Conservation (phyloP, 2,329 filamentous ascomycete genomes). For the Diplodia sapinea region DNA sequence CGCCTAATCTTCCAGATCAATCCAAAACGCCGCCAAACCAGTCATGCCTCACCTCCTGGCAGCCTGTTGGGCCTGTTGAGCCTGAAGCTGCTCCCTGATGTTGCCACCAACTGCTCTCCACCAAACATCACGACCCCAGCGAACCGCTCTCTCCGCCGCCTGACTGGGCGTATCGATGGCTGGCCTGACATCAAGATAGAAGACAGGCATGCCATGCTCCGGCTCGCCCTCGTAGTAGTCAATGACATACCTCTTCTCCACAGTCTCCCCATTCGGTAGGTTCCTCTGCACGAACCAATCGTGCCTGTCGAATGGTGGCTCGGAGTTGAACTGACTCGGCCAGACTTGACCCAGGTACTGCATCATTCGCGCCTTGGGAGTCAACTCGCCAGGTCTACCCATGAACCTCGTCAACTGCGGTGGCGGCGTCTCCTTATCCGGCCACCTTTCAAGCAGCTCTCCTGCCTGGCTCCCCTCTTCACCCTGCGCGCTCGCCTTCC, state of each 20-base stretch:
- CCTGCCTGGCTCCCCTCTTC: slow-evolving; percentile 65
- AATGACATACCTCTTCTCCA: slow-evolving; percentile 91
- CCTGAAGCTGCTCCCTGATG: slow-evolving; percentile 55
- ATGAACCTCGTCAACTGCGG: slow-evolving; percentile 86
- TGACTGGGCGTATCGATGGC: slow-evolving; percentile 81
- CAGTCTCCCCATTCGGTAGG: slow-evolving; percentile 66
- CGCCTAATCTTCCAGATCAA: neutral
- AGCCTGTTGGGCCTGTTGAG: slow-evolving; percentile 21
- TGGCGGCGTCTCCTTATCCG: slow-evolving; percentile 49
- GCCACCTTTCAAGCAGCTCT: slow-evolving; percentile 44
- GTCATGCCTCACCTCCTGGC: neutral
- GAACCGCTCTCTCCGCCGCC: slow-evolving; percentile 79
- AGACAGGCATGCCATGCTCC: slow-evolving; percentile 89
- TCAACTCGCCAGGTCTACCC: slow-evolving; percentile 85
- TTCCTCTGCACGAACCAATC: slow-evolving; percentile 92
- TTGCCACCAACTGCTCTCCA: slow-evolving; percentile 82
- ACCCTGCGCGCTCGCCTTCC: slow-evolving; percentile 74
- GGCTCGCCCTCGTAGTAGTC: slow-evolving; percentile 91
- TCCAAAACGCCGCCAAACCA: slow-evolving; percentile 19
- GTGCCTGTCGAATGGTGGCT: slow-evolving; percentile 92
- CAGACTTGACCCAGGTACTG: slow-evolving; percentile 80
- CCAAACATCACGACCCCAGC: slow-evolving; percentile 95
- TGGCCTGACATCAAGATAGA: slow-evolving; percentile 92
- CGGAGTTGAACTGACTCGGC: slow-evolving; percentile 76
- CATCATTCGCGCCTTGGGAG: slow-evolving; percentile 86